Conservation (phyloP, 352 stramenopile genomes). For the Pythium insidiosum region DNA sequence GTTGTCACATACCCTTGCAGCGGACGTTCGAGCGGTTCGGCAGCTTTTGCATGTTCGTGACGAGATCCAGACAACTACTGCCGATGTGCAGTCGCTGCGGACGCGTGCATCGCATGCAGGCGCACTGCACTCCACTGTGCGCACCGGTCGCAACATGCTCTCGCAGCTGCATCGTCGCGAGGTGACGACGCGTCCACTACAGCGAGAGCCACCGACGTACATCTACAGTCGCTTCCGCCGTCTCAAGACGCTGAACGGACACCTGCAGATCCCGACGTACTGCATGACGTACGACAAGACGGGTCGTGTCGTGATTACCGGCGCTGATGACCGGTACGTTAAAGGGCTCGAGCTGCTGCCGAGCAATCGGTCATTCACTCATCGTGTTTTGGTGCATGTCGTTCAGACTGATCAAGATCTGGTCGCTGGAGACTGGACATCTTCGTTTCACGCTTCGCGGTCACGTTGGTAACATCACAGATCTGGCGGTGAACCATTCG, state of each 20-base stretch:
- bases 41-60: slow-evolving; percentile 66
- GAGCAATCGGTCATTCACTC: too few species aligned
- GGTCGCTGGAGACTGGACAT: slow-evolving; percentile 84
- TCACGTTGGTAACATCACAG: slow-evolving; percentile 86
- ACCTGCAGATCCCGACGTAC: slow-evolving; percentile 93
- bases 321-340: slow-evolving; percentile 90
- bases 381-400: slow-evolving; percentile 1
- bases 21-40: slow-evolving; percentile 63
- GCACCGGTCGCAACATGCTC: slow-evolving; percentile 49
- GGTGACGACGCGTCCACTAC: slow-evolving; percentile 20
- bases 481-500: slow-evolving; percentile 80
- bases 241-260: slow-evolving; percentile 87
- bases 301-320: slow-evolving; percentile 95
- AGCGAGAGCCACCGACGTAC: slow-evolving; percentile 36
- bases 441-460: slow-evolving; percentile 76
- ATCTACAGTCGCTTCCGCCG: slow-evolving; percentile 74
- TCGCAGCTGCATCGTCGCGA: slow-evolving; percentile 47
- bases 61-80: slow-evolving; percentile 23
- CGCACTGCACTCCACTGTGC: slow-evolving; percentile 35
- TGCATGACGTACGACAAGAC: slow-evolving; percentile 95
- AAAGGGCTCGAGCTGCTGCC: too few species aligned
- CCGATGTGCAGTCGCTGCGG: slow-evolving; percentile 24
- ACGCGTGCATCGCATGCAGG: slow-evolving; percentile 25
- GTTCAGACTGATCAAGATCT: slow-evolving; percentile 94
- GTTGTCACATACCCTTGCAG: slow-evolving; percentile 43